Conservation (phyloP, 768 basidiomycete genomes). For the Xerocomellus amylosporus region DNA sequence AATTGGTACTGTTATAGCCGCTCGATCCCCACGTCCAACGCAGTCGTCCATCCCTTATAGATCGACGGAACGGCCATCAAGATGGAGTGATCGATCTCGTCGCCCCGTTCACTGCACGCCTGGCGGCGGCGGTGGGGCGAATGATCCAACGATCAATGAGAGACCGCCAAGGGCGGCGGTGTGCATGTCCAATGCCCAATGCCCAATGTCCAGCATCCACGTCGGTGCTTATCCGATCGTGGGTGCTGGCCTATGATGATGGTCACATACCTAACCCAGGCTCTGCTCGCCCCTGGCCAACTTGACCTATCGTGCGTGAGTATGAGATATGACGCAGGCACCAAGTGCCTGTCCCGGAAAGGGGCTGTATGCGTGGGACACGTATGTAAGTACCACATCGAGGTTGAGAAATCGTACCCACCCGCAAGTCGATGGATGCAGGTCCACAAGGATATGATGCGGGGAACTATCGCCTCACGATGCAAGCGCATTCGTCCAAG, state of each 20-base stretch:
- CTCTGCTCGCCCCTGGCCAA: too few species aligned
- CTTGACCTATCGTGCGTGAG: not conserved
- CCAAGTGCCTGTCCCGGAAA: not conserved
- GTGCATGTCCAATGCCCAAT: too few species aligned
- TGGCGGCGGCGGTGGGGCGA: not conserved
- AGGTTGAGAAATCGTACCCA: not conserved
- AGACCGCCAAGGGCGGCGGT: not conserved
- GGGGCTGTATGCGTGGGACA: not conserved
- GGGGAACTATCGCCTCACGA: not conserved
- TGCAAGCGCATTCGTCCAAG: not conserved
- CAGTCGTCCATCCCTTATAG: not conserved
- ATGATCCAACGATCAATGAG: not conserved
- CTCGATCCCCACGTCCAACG: not conserved
- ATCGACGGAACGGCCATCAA: not conserved
- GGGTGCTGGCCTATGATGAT: not conserved
- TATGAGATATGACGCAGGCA: not conserved
- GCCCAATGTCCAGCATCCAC: not conserved
- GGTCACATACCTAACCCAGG: not conserved
- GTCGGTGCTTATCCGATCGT: not conserved
- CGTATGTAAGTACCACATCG: not conserved
- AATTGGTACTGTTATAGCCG: not conserved
- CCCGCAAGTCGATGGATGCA: not conserved
- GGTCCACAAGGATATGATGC: not conserved
- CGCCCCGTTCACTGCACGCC: not conserved
- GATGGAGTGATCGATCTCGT: not conserved